phyloP scores from a whole-genome alignment of 805 yeast species.

The Hanseniaspora clermontiae region DNA sequence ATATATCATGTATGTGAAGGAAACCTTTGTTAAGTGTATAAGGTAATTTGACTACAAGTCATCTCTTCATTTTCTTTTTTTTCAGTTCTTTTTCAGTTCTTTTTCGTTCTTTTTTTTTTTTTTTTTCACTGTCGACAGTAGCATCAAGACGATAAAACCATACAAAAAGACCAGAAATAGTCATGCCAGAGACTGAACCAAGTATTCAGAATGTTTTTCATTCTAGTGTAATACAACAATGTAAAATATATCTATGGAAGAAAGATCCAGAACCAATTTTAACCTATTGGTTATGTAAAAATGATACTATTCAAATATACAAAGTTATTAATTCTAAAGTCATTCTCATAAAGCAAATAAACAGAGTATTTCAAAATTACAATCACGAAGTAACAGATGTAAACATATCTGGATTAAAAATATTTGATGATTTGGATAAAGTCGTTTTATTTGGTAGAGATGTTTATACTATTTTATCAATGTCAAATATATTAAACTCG shows the following conservation, averaged over 20 bases:
- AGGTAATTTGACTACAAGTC: too few relatives aligned
- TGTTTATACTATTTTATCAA: neutral
- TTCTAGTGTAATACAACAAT: neutral
- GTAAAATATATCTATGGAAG: neutral
- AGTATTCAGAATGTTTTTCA: neutral
- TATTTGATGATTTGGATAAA: neutral
- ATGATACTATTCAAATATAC: neutral
- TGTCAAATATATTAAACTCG: neutral
- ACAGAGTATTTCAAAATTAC: neutral
- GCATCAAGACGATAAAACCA: neutral
- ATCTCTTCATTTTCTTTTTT: too few relatives aligned
- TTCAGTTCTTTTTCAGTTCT: too few relatives aligned
- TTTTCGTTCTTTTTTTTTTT: too few relatives aligned
- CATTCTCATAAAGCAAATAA: neutral
- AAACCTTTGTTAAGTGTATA: too few relatives aligned
- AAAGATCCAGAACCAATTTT: neutral
- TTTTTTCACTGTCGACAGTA: too few relatives aligned
- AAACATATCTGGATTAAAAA: neutral
- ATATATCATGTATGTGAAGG: too few relatives aligned
- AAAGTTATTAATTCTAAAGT: neutral
- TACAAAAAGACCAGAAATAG: neutral
- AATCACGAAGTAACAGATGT: neutral
- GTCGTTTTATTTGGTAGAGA: neutral
- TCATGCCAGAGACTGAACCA: neutral
- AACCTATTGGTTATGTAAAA: neutral